Evolutionary conservation across 78 protist species (phyloP).

Genomic region (Dictyostelium brefeldianum): DNA sequence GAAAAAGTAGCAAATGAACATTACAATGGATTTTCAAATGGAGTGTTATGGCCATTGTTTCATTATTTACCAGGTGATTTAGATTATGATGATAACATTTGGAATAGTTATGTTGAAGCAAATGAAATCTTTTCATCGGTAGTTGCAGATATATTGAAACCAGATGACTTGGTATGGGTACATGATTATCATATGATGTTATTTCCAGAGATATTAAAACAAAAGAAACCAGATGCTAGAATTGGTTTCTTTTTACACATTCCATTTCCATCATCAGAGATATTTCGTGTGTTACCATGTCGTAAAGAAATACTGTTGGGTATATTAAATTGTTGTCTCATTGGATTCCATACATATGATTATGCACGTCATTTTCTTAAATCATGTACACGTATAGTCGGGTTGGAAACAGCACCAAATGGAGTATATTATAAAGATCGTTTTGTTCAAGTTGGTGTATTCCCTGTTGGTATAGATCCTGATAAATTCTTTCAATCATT

Average conservation of each 20-base stretch:
- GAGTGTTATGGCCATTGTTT: constrained; percentile 92
- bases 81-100: constrained; percentile 52
- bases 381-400: constrained; percentile 87
- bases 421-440: constrained; percentile 52
- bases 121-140: constrained; percentile 78
- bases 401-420: constrained; percentile 77
- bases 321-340: constrained; percentile 84
- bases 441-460: constrained; percentile 82
- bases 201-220: constrained; percentile 85
- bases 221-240: constrained; percentile 58
- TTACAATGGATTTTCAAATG: constrained; percentile 90
- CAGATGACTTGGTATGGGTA: constrained; percentile 78
- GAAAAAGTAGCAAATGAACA: constrained; percentile 64
- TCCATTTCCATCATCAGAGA: constrained; percentile 94
- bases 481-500: constrained; percentile 61
- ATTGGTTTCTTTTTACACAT: constrained; percentile 96
- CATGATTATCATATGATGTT: constrained; percentile 97
- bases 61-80: constrained; percentile 87
- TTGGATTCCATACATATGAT: constrained; percentile 93
- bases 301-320: constrained; percentile 88
- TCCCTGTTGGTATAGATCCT: constrained; percentile 92
- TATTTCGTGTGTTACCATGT: constrained; percentile 92
- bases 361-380: constrained; percentile 92
- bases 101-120: constrained; percentile 84
- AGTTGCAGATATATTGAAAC: constrained; percentile 54